Evolutionary conservation across 2,329 filamentous ascomycete species (phyloP), one percentile per base, ranked within the genome.

Genomic region (Colletotrichum paranaense): DNA sequence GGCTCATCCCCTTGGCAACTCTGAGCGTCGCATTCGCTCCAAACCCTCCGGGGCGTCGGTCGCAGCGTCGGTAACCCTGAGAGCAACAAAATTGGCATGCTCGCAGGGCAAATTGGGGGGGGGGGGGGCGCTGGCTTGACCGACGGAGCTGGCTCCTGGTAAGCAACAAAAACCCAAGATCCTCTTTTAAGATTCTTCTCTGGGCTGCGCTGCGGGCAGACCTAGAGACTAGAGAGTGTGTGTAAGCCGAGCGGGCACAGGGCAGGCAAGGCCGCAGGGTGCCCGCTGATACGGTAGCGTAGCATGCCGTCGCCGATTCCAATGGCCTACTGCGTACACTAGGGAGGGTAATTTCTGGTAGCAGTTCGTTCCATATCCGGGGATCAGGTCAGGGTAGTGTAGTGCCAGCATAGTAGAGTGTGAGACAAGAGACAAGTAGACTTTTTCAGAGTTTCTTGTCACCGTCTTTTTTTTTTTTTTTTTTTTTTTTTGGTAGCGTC

Each of bases 1-100:
- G 70, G 66, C 66, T 69, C 58, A 59, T 64, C 35, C 49, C 49
- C 70, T 69, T 69, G 67, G 32, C 67, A 73, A 73, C 66, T 70
- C 26, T 73, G 46, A 60, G 66, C 53, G 70, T 73, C 60, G 67
- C 60, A 70, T 60, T 70, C 66, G 66, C 67, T 24, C 38, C 30
- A 70, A 70, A 64, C 24, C 52, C 42, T 69, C 52, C 59, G 62
- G 32, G 30, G 30, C 35, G 5, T 56, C 26, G 19, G 42, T 49
- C 42, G 42, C 42, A 49, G 42, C 42, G 42, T 49, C n/a, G 42
- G 42, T 49, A 5, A 49, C 42, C 42, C 42, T 9, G 42, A 49
- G 7, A 49, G 42, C 42, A 49, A n/a, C 16, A n/a, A 11, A 49
- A 49, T 49, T 49, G 42, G 42, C 42, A 49, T n/a, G 42, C 42